Base-by-base conservation (phyloP, 306 rosid species). In the Quercus bicolor region DNA sequence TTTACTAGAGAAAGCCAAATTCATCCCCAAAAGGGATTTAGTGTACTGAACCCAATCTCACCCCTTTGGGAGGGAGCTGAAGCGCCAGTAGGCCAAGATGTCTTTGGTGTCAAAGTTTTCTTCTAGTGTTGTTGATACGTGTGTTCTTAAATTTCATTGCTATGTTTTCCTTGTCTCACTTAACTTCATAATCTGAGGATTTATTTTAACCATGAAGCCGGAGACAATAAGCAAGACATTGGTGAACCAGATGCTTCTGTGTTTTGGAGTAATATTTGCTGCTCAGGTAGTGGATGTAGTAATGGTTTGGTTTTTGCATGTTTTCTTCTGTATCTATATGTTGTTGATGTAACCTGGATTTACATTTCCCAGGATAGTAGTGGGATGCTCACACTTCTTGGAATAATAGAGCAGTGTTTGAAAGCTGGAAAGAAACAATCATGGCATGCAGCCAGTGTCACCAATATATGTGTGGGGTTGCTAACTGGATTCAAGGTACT, bases 221-320 rank as follows among this genome's bases (percentile, higher is more conserved):
- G 98, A 95, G 89, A 91, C 97, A 61, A 86, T 92, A 86, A 91
- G 91, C 90, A 92, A 95, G 90, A 88, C 88, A 26, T 77, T 95
- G 94, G 98, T 95, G 92, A 95, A 95, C 88, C 96, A 95, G 93
- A 92, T 91, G 98, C 97, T 95, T 70, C 92, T 91, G 73, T 90
- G 89, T 82, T 92, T 92, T 54, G 98, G 98, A 70, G 81, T 85
- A 81, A 77, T 92, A 84, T 95, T 95, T 92, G 97, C 98, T 80
- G 91, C 90, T 84, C 97, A 95, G 98, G 98, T 95, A 82, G 80
- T 70, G 76, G 62, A 54, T 78, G 34, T 57, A 57, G 75, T 70
- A 65, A 21, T 43, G 43, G 37, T 5, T 73, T 52, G 28, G 4
- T 61, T 70, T 83, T 52, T 24, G 74, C 78, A 75, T 75, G 62